These are phyloP conservation scores for Durotheca rogersii DNA, from an alignment of 495 filamentous ascomycete species.

Conservation along the genomic window DNA sequence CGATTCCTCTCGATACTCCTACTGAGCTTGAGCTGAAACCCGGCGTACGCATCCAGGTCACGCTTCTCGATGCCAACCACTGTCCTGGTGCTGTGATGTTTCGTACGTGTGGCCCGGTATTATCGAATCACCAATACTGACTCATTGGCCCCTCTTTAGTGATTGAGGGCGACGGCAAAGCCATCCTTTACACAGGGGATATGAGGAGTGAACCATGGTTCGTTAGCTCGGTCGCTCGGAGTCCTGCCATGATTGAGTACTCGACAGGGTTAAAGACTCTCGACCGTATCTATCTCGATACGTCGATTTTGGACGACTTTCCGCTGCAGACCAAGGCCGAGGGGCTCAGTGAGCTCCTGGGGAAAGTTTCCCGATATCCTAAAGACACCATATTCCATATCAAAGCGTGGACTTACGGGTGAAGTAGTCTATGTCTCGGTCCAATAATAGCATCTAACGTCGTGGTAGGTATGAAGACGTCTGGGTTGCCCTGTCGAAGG, in stretches of 20 bases:
- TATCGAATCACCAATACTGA: neutral
- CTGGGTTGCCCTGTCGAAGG: conserved; percentile 77
- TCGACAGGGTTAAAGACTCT: conserved; percentile 62
- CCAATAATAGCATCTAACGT: neutral
- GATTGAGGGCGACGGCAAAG: conserved; percentile 72
- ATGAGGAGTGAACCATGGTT: conserved; percentile 69
- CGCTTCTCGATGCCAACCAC: conserved; percentile 89
- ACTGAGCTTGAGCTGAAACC: conserved; percentile 73
- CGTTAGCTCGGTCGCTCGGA: conserved; percentile 58
- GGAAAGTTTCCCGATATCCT: conserved; percentile 69
- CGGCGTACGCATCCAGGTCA: conserved; percentile 68
- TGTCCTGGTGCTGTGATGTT: conserved; percentile 94
- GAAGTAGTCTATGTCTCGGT: conserved; percentile 31
- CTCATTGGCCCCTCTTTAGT: conserved; percentile 43
- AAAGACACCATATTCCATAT: conserved; percentile 79
- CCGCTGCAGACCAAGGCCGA: conserved; percentile 62
- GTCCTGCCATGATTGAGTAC: conserved; percentile 77
- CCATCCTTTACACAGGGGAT: conserved; percentile 90
- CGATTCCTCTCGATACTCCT: conserved; percentile 82
- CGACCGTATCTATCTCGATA: conserved; percentile 86
- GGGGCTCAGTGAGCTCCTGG: conserved; percentile 71
- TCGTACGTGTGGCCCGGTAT: conserved; percentile 31
- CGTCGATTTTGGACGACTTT: conserved; percentile 63
- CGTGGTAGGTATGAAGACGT: conserved; percentile 71
- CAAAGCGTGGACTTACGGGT: conserved; percentile 89